Conservation (phyloP, 2,329 filamentous ascomycete species). For the Waltergamsia citrina region DNA sequence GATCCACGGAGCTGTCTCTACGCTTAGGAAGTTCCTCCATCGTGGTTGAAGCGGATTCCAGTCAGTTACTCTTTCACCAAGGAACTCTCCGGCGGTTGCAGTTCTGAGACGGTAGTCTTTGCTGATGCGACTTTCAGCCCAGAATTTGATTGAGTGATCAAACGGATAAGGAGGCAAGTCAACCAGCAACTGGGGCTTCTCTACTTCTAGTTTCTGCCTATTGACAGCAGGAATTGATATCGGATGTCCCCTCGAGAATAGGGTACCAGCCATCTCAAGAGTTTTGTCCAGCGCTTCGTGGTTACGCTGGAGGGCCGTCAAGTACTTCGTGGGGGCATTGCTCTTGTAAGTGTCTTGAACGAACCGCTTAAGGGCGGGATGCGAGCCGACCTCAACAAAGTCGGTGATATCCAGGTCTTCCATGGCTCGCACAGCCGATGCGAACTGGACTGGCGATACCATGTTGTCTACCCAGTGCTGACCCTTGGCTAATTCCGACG, state of each 20-base stretch:
- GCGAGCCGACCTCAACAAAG: slow-evolving; percentile 31
- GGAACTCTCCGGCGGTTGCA: slow-evolving; percentile 13
- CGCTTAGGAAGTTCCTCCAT: slow-evolving; percentile 20
- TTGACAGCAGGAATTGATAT: slow-evolving; percentile 2
- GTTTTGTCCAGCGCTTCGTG: slow-evolving; percentile 5
- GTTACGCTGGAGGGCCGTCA: slow-evolving; percentile 7
- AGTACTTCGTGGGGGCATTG: slow-evolving; percentile 4
- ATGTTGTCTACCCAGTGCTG: slow-evolving; percentile 25
- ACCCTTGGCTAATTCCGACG: neutral
- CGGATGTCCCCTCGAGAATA: slow-evolving; percentile 3
- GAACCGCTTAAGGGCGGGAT: slow-evolving; percentile 22
- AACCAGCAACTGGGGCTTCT: neutral
- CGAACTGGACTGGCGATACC: slow-evolving; percentile 21
- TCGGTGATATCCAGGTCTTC: too few relatives aligned
- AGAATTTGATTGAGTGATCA: slow-evolving; percentile 9
- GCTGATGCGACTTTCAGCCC: slow-evolving; percentile 10
- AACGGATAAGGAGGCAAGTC: slow-evolving; percentile 14
- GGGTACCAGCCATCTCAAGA: slow-evolving; percentile 3
- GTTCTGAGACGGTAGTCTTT: slow-evolving; percentile 14
- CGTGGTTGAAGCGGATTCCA: slow-evolving; percentile 12
- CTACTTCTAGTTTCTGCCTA: neutral
- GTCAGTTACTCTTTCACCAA: slow-evolving; percentile 11
- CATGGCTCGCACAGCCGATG: slow-evolving; percentile 3
- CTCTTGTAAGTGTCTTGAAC: slow-evolving; percentile 20
- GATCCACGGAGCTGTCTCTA: slow-evolving; percentile 20